Evolutionary conservation across 1,284 basidiomycete genomes (phyloP).

Genomic region (Fistulina hepatica): DNA sequence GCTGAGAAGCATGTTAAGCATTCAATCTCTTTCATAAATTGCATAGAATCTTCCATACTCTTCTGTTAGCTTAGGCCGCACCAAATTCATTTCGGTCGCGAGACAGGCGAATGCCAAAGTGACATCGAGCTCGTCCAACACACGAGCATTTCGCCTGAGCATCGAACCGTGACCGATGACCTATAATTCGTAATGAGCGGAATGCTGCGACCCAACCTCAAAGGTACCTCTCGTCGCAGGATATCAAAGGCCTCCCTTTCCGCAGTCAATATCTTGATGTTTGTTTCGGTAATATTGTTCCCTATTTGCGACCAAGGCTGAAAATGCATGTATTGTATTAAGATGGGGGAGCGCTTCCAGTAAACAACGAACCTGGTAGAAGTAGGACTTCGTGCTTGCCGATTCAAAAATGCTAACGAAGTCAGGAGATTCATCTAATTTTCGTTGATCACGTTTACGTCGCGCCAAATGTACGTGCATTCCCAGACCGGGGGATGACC

Average conservation of each 20-base stretch:
- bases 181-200: constrained; percentile 26
- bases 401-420: constrained; percentile 54
- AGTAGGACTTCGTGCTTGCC: constrained; percentile 57
- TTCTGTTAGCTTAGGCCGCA: constrained; percentile 60
- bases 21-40: background rate
- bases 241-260: constrained; percentile 66
- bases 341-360: background rate
- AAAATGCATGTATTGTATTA: constrained; percentile 4
- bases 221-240: constrained; percentile 53
- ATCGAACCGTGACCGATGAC: constrained; percentile 45
- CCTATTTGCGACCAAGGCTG: constrained; percentile 76
- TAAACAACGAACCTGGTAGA: constrained; percentile 43
- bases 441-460: constrained; percentile 45
- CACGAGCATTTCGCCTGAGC: constrained; percentile 65
- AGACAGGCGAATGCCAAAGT: constrained; percentile 73
- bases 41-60: constrained; percentile 50
- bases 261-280: constrained; percentile 39
- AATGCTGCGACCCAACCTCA: background rate
- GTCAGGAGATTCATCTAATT: constrained; percentile 33
- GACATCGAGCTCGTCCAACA: constrained; percentile 87
- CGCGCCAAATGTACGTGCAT: constrained; percentile 64
- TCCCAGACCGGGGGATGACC: constrained; percentile 55
- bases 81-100: constrained; percentile 71
- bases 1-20: constrained; percentile 27
- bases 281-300: constrained; percentile 47